phyloP scores from a whole-genome alignment of 2,329 filamentous ascomycete species.

The Dactylellina cionopaga region DNA sequence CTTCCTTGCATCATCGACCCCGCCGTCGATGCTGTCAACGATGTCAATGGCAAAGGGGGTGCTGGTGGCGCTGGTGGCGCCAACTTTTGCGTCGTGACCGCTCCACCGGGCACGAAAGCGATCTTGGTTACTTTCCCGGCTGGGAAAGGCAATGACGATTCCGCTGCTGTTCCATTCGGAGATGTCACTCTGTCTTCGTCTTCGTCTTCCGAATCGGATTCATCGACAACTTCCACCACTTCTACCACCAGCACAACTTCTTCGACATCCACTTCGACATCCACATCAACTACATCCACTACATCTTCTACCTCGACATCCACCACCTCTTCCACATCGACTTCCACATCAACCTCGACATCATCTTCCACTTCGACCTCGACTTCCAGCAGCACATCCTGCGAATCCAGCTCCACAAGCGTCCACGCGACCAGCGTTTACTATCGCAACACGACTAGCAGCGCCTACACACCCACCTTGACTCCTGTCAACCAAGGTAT shows the following conservation, averaged over 20 bases:
- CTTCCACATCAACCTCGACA: conserved; percentile 16
- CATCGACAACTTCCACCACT: conserved; percentile 20
- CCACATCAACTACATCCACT: neutral
- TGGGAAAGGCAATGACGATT: conserved; percentile 31
- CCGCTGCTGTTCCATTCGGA: conserved; percentile 20
- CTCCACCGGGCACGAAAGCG: conserved; percentile 72
- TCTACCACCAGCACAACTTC: conserved; percentile 23
- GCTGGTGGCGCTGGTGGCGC: conserved; percentile 72
- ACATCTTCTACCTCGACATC: conserved; percentile 12
- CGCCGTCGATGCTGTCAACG: conserved; percentile 66
- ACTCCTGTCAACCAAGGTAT: conserved; percentile 52
- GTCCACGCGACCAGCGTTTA: neutral
- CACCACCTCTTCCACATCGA: conserved; percentile 9
- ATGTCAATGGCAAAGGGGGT: conserved; percentile 67
- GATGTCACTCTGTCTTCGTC: conserved; percentile 24
- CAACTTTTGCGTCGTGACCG: conserved; percentile 79
- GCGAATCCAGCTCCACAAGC: conserved; percentile 3
- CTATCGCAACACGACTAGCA: conserved; percentile 27
- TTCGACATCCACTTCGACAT: conserved; percentile 8
- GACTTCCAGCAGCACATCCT: conserved; percentile 26
- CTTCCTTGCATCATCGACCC: conserved; percentile 79
- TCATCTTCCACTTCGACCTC: conserved; percentile 1
- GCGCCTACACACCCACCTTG: conserved; percentile 41
- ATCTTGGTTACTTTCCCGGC: conserved; percentile 71
- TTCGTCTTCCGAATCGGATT: too few relatives aligned